Evolutionary conservation across 2,329 filamentous ascomycete genomes (phyloP).

Genomic region (Ceratocystis eucalypticola): DNA sequence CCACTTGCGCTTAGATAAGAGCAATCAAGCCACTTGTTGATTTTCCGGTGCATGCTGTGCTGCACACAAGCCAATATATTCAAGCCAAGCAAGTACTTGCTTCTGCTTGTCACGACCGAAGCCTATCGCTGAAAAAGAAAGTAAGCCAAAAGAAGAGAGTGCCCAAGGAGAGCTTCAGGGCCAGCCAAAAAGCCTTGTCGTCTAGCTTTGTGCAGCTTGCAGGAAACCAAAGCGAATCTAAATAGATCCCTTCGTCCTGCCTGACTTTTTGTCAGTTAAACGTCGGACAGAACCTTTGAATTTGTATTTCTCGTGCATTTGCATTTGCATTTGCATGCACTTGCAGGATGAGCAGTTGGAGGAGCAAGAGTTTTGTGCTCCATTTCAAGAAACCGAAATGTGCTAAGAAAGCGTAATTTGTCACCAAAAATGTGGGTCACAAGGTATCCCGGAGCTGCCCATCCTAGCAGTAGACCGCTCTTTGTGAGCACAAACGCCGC

Average conservation of each 20-base stretch:
- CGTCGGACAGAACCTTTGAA: not conserved
- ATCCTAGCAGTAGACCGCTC: too few relatives aligned
- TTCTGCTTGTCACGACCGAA: not conserved
- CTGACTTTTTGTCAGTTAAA: not conserved
- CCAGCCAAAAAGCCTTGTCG: not conserved
- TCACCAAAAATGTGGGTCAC: too few relatives aligned
- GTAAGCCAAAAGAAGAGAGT: not conserved
- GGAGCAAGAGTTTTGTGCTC: too few relatives aligned
- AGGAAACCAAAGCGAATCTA: not conserved
- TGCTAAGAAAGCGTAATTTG: too few relatives aligned
- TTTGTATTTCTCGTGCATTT: not conserved
- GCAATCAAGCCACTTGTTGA: not conserved
- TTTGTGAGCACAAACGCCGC: too few relatives aligned
- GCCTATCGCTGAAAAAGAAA: not conserved
- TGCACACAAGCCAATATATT: not conserved
- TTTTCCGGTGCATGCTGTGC: not conserved
- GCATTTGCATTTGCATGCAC: too few relatives aligned
- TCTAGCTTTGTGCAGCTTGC: not conserved
- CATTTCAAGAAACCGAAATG: too few relatives aligned
- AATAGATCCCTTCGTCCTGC: not conserved
- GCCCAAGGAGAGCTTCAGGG: not conserved
- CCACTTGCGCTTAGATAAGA: slow-evolving; percentile 6
- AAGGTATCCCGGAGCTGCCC: too few relatives aligned
- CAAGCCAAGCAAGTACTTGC: not conserved
- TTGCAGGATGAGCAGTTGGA: too few relatives aligned